Percentiles rank a stretch among this genome's conserved stretches.
Evolutionary conservation across 495 filamentous ascomycete genomes (phyloP).

Genomic region (Tuber calosporum): DNA sequence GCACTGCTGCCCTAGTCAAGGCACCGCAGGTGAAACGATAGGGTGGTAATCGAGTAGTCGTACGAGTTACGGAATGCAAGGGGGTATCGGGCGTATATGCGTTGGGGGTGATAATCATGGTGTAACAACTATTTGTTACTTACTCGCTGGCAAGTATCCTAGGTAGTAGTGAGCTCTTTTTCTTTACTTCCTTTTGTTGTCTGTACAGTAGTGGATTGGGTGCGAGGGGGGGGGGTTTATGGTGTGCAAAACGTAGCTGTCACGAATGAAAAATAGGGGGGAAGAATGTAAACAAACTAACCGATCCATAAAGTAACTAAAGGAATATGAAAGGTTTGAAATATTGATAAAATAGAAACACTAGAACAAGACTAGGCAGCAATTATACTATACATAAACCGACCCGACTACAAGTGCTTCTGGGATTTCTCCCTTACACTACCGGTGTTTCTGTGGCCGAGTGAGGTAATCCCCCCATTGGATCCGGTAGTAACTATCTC

Average conservation of each 20-base stretch:
- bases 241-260: not conserved
- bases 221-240: not conserved
- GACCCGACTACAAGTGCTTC: not conserved
- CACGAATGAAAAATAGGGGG: not conserved
- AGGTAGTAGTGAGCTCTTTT: not conserved
- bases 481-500: constrained; percentile 11
- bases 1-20: not conserved
- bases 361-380: not conserved
- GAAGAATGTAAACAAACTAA: not conserved
- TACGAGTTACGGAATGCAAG: not conserved
- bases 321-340: not conserved
- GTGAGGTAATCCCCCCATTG: not conserved
- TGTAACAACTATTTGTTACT: not conserved
- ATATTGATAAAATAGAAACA: not conserved
- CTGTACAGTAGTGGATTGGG: not conserved
- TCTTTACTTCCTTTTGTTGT: not conserved
- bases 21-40: not conserved
- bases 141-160: not conserved
- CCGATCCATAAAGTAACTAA: not conserved
- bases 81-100: not conserved
- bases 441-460: not conserved
- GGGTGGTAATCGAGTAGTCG: not conserved
- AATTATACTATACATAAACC: not conserved
- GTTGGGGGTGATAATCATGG: not conserved
- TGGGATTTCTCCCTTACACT: not conserved